Evolutionary conservation across 148 eudicot genomes (phyloP).

Genomic region (Bassia scoparia): DNA sequence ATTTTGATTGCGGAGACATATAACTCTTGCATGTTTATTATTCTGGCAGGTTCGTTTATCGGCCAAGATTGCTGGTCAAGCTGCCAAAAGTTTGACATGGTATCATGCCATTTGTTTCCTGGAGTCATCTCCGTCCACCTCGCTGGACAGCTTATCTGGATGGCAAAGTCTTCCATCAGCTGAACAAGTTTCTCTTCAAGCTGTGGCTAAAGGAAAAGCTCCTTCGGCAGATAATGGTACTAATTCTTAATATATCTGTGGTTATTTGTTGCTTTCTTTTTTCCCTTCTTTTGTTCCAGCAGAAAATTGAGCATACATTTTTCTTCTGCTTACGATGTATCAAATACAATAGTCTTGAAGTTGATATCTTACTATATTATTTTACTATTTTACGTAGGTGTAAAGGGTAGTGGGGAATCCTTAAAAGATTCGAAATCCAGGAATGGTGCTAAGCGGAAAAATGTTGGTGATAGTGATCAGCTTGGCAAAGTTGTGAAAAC

Average conservation of each 20-base stretch:
- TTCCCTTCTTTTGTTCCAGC: background rate
- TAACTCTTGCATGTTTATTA: background rate
- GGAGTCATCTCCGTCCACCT: slow-evolving; percentile 45
- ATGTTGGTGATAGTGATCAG: slow-evolving; percentile 39
- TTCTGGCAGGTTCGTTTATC: slow-evolving; percentile 76
- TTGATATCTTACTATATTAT: background rate
- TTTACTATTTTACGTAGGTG: slow-evolving; percentile 39
- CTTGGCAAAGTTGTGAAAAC: slow-evolving; percentile 49
- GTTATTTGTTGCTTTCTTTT: background rate
- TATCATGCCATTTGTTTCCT: slow-evolving; percentile 81
- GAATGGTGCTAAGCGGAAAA: slow-evolving; percentile 62
- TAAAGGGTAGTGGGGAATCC: slow-evolving; percentile 33
- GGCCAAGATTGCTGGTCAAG: slow-evolving; percentile 74
- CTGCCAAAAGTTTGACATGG: slow-evolving; percentile 72
- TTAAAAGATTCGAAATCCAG: slow-evolving; percentile 33
- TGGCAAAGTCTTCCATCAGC: slow-evolving; percentile 61
- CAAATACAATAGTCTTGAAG: background rate
- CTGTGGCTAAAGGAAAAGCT: slow-evolving; percentile 50
- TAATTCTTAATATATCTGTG: slow-evolving; percentile 1
- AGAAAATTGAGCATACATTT: background rate
- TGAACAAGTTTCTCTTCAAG: slow-evolving; percentile 54
- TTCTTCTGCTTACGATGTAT: background rate
- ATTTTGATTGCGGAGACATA: background rate
- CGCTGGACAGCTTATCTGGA: slow-evolving; percentile 65
- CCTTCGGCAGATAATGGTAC: slow-evolving; percentile 42